Base-by-base conservation (phyloP, 371 early-diverging fungal species). In the Lichtheimia ramosa region DNA sequence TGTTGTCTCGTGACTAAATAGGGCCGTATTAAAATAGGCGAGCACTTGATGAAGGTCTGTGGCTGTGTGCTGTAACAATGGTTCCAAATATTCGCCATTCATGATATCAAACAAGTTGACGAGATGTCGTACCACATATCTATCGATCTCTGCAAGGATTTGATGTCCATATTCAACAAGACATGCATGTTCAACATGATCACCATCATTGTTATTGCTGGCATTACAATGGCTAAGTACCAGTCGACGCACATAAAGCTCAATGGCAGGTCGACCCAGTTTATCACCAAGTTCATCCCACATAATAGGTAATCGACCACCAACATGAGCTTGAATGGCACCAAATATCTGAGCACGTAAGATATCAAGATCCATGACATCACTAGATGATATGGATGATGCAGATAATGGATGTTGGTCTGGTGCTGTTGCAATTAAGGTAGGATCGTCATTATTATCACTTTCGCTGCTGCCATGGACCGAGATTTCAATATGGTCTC, bases 261-360 rank as follows among this genome's bases (percentile, higher is more conserved):
- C 74, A n/a, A 77, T 56, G 28, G 77, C 67, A 42, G 67, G 72
- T 51, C 50, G 49, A 13, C 63, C 53, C 0, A 63, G 68, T 58
- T 56, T 67, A 63, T 54, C 71, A 64, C 23, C 77, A 27, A 74
- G 62, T 21, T 52, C 54, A 59, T 77, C 77, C 77, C 77, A 77
- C 40, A 67, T 71, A 3, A 71, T 43, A 13, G 74, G 77, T 27
- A 77, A 52, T 48, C 63, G 69, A 8, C 77, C 72, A 50, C 71
- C 70, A 1, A 74, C 70, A 54, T 77, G 74, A 23, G 77, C 71
- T 20, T 77, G 77, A 42, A 77, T 68, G 8, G 77, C 77, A 15
- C 72, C 74, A 56, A 68, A 69, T 14, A 77, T 74, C 48, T 77
- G 77, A 0, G 77, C 77, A 43, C 69, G 66, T 20, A 77, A 54